phyloP scores from a whole-genome alignment of 1,139 yeast species.

The Yamadazyma kanchanaburiensis region DNA sequence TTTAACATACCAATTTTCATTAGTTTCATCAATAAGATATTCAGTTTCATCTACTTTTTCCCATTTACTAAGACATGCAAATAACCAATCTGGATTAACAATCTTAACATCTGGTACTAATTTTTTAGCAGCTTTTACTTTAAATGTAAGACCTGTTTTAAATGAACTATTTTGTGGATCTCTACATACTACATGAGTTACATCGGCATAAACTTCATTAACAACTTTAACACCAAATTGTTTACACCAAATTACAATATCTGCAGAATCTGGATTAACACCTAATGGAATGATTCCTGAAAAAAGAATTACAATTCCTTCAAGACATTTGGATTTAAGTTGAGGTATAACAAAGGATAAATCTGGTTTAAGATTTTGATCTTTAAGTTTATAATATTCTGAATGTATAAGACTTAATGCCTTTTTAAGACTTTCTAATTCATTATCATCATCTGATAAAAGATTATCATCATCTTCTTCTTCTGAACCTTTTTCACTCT shows the following conservation, averaged over 20 bases:
- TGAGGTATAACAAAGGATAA: conserved; percentile 67
- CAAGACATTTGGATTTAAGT: conserved; percentile 65
- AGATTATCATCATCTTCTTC: conserved; percentile 53
- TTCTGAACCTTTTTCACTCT: conserved; percentile 8
- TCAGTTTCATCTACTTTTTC: conserved; percentile 60
- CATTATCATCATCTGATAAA: conserved; percentile 77
- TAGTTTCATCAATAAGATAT: conserved; percentile 49
- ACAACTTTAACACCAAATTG: conserved; percentile 90
- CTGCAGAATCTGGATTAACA: conserved; percentile 64
- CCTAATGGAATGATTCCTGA: conserved; percentile 88
- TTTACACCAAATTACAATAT: conserved; percentile 87
- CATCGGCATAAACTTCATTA: conserved; percentile 64
- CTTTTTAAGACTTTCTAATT: conserved; percentile 59
- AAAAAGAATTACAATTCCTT: conserved; percentile 69
- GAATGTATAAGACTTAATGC: conserved; percentile 64
- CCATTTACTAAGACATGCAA: conserved; percentile 83
- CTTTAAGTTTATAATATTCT: conserved; percentile 57
- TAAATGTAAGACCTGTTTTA: conserved; percentile 48
- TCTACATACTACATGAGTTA: conserved; percentile 85
- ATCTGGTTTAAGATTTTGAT: conserved; percentile 43
- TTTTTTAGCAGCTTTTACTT: conserved; percentile 72
- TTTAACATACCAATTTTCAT: conserved; percentile 38
- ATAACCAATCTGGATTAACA: conserved; percentile 92
- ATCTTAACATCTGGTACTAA: conserved; percentile 66
- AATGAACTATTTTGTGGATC: conserved; percentile 54